Evolutionary conservation across 495 filamentous ascomycete genomes (phyloP).

Genomic region (Daldinia childiae): DNA sequence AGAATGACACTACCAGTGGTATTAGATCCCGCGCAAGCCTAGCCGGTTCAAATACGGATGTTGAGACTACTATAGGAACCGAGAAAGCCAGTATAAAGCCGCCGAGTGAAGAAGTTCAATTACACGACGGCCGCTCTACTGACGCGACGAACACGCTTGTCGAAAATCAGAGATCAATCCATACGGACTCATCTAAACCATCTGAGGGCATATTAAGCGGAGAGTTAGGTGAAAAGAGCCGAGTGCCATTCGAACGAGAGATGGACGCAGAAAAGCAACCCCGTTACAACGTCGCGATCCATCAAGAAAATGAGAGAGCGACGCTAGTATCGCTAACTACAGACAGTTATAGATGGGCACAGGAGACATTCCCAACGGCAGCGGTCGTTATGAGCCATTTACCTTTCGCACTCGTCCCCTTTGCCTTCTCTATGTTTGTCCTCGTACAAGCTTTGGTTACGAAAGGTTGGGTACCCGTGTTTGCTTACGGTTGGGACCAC

Average conservation of each 20-base stretch:
- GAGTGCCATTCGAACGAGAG: conserved; percentile 28
- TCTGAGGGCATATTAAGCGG: conserved; percentile 14
- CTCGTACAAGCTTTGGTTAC: conserved; percentile 72
- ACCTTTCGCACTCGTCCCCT: conserved; percentile 70
- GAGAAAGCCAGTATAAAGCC: not conserved
- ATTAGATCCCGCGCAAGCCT: not conserved
- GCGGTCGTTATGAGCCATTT: conserved; percentile 67
- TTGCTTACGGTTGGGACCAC: conserved; percentile 72
- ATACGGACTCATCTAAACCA: conserved; percentile 1
- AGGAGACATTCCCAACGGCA: conserved; percentile 73
- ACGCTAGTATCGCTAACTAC: conserved; percentile 57
- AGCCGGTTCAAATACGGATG: not conserved
- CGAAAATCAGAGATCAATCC: conserved; percentile 30
- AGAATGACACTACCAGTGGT: not conserved
- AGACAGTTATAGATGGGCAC: conserved; percentile 61
- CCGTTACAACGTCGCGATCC: conserved; percentile 7
- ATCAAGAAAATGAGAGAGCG: conserved; percentile 3
- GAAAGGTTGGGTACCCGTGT: conserved; percentile 73
- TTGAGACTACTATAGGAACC: not conserved
- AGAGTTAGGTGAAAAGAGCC: conserved; percentile 33
- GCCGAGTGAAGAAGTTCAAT: not conserved
- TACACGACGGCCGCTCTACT: conserved; percentile 8
- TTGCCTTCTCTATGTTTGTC: conserved; percentile 73
- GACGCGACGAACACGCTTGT: conserved; percentile 31
- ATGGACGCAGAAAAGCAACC: conserved; percentile 28